A percentile compares a stretch with the other conserved stretches of the same genome.
These are phyloP conservation scores for Diaporthe batatas DNA, from an alignment of 2,329 filamentous ascomycete genomes.

Conservation along the genomic window DNA sequence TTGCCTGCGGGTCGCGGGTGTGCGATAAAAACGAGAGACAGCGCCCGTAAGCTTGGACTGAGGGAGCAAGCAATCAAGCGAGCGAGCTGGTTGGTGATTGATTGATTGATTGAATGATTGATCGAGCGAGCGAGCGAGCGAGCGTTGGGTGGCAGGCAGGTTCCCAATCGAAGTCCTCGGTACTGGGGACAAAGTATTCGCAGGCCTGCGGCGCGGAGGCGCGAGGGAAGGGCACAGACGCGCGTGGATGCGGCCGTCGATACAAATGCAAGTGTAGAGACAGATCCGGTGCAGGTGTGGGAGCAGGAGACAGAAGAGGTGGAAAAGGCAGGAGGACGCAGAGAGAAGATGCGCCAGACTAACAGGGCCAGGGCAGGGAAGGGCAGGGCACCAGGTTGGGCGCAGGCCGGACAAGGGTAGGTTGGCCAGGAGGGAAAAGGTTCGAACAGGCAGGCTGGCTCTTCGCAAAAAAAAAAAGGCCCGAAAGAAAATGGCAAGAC, in stretches of 20 bases:
- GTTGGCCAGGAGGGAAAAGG: background rate
- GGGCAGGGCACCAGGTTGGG: constrained; percentile 1
- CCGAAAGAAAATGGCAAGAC: constrained; percentile 9
- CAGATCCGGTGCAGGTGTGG: background rate
- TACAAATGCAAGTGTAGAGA: background rate
- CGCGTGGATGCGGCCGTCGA: background rate
- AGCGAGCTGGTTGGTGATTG: constrained; percentile 6
- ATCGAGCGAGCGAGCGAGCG: constrained; percentile 5
- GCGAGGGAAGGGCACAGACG: background rate
- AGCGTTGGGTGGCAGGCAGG: background rate
- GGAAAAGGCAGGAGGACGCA: constrained; percentile 3
- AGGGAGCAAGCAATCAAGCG: background rate
- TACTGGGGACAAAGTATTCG: background rate
- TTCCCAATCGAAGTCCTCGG: background rate
- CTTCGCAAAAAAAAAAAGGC: constrained; percentile 20
- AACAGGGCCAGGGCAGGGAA: constrained; percentile 9
- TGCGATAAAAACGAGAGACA: constrained; percentile 33
- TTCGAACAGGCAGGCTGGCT: constrained; percentile 18
- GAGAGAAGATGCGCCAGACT: constrained; percentile 15
- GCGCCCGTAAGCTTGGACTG: constrained; percentile 25
- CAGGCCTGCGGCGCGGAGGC: background rate
- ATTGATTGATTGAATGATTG: background rate
- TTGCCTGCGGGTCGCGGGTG: constrained; percentile 25
- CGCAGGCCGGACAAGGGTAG: constrained; percentile 17
- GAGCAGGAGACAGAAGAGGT: background rate